Base-by-base conservation (phyloP, 106 monocot genomes). In the Vanilla planifolia region DNA sequence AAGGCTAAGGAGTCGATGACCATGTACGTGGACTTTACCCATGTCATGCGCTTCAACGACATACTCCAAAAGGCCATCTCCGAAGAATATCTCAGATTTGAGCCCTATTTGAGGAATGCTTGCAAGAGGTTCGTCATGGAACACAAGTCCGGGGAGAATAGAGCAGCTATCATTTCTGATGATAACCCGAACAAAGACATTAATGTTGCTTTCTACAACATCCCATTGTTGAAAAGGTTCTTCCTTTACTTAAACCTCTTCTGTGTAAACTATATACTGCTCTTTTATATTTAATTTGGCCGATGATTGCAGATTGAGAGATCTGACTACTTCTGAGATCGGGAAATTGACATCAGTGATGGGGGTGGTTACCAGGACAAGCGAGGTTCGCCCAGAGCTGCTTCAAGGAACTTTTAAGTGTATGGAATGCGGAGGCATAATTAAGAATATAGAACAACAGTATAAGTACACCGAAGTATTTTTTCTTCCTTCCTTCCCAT, bases 311-410 rank as follows among this genome's bases (percentile, higher is more conserved):
- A 98, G 98, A 30, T 66, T 98, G 71, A 85, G 98, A 68, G 98
- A 98, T 33, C 65, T 98, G 52, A 85, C 88, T 0, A 98, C 98
- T 37, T 80, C 81, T 0, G 98, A 98, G 65, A 88, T 98, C 6
- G 98, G 91, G 25, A 98, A 80, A 66, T 67, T 98, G 69, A 88
- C 92, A 8, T 80, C 98, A 8, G 92, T 98, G 48, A 92, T 85
- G 87, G 98, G 98, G 29, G 98, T 98, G 5, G 98, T 98, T 19
- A 98, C 98, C 8, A 71, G 98, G 20, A 98, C 98, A 1, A 98
- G 98, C 50, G 98, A 98, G 68, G 98, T 98, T 22, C 91, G 98
- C n/a, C 98, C 98, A 0, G 98, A 98, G 84, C 84, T 98, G 7
- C 75, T 98, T 27, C 69, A 79, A 35, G 98, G 91, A 34, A 88